Conservation (phyloP, 2,329 filamentous ascomycete genomes). For the Phoma herbarum region DNA sequence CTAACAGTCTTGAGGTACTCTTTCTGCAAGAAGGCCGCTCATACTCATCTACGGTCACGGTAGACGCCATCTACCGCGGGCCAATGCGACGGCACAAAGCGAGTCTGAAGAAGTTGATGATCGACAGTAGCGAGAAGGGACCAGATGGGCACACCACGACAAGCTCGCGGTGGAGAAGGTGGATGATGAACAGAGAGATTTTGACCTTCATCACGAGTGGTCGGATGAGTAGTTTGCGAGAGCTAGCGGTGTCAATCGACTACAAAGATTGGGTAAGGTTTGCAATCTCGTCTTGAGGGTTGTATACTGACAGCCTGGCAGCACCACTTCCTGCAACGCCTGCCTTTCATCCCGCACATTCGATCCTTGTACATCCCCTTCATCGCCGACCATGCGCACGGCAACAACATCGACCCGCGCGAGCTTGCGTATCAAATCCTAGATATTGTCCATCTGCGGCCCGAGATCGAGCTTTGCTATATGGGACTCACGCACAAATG, state of each 20-base stretch:
- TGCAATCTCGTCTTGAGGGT: not conserved
- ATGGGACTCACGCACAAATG: conserved; percentile 80
- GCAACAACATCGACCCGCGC: conserved; percentile 65
- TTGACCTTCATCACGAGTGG: conserved; percentile 79
- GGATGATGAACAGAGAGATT: conserved; percentile 75
- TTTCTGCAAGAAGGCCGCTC: conserved; percentile 74
- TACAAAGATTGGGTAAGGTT: conserved; percentile 78
- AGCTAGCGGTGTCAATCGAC: conserved; percentile 76
- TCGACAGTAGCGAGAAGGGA: conserved; percentile 72
- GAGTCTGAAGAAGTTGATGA: conserved; percentile 76
- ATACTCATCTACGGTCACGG: conserved; percentile 66
- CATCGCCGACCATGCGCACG: conserved; percentile 69
- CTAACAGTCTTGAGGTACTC: conserved; percentile 80
- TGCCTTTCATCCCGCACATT: conserved; percentile 75
- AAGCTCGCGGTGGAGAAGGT: conserved; percentile 67
- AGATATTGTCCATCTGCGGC: conserved; percentile 78
- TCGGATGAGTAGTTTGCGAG: conserved; percentile 74
- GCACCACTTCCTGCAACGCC: conserved; percentile 80
- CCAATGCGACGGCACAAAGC: conserved; percentile 74
- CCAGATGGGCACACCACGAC: conserved; percentile 52
- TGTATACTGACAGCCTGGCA: conserved; percentile 45
- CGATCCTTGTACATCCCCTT: conserved; percentile 75
- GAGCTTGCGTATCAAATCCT: conserved; percentile 80
- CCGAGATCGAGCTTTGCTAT: conserved; percentile 80
- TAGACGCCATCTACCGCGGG: conserved; percentile 75